Evolutionary conservation across 495 filamentous ascomycete species (phyloP).

Genomic region (Gamarada debralockiae): DNA sequence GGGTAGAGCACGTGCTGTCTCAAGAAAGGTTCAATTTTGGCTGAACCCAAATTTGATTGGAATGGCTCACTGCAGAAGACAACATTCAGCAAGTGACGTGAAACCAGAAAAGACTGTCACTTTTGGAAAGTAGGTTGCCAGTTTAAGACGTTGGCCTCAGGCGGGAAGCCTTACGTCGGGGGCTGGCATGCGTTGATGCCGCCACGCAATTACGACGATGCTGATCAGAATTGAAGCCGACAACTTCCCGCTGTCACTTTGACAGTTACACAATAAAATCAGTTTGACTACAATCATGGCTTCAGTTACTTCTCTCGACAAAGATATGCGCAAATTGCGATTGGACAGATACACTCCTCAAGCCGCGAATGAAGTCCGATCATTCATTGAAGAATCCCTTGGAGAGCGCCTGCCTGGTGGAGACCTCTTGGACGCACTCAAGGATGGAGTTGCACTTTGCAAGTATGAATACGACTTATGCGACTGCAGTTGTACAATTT

Average conservation of each 20-base stretch:
- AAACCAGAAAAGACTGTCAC: no score
- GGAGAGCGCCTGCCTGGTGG: constrained; percentile 62
- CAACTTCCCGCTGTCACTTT: constrained; percentile 16
- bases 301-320: constrained; percentile 90
- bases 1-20: no score
- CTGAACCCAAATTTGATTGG: no score
- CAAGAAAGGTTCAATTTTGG: no score
- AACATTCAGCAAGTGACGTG: no score
- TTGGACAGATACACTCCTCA: constrained; percentile 90
- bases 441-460: constrained; percentile 89
- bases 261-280: constrained; percentile 10
- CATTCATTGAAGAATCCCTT: constrained; percentile 86
- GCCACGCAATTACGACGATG: constrained; percentile 1
- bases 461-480: constrained; percentile 50
- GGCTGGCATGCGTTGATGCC: background rate
- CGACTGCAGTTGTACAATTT: background rate
- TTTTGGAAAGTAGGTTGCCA: no score
- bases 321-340: constrained; percentile 91
- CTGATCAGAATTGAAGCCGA: background rate
- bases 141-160: background rate
- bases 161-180: no score
- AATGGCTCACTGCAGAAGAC: no score
- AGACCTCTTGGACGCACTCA: constrained; percentile 81
- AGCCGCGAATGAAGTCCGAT: constrained; percentile 78
- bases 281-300: constrained; percentile 57